phyloP scores from a whole-genome alignment of 1,284 basidiomycete species.

The Trichosporon faecale region DNA sequence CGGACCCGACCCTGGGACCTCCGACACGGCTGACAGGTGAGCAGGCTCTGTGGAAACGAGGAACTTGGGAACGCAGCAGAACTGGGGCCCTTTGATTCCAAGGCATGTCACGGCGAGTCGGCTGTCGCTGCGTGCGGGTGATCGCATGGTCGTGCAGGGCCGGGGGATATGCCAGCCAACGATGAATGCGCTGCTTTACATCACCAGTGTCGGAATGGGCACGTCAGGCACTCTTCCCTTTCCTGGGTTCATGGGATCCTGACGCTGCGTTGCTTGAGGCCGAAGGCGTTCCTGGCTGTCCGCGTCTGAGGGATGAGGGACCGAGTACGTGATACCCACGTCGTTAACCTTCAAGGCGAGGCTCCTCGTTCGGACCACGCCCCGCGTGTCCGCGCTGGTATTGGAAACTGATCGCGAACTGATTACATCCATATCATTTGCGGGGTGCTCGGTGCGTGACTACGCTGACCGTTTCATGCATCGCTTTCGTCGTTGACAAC shows the following conservation, averaged over 20 bases:
- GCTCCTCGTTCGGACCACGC: neutral
- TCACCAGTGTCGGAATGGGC: neutral
- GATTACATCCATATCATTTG: neutral
- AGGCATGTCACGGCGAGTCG: neutral
- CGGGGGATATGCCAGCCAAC: neutral
- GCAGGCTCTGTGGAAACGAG: no score
- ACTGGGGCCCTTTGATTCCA: neutral
- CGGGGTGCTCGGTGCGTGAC: neutral
- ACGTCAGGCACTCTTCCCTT: neutral
- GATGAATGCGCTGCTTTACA: neutral
- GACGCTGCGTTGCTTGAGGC: neutral
- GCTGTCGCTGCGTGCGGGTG: neutral
- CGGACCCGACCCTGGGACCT: neutral
- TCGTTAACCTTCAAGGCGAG: neutral
- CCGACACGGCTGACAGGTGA: neutral
- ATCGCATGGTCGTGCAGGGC: neutral
- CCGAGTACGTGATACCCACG: neutral
- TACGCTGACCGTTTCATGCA: neutral
- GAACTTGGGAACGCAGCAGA: neutral
- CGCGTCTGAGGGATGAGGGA: neutral
- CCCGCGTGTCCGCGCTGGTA: neutral
- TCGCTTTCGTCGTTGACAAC: neutral
- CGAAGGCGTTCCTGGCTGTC: no score
- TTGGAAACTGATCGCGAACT: neutral
- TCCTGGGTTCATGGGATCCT: neutral